Conservation (phyloP, 2,329 filamentous ascomycete species). For the Arthrobotrys sinensis region DNA sequence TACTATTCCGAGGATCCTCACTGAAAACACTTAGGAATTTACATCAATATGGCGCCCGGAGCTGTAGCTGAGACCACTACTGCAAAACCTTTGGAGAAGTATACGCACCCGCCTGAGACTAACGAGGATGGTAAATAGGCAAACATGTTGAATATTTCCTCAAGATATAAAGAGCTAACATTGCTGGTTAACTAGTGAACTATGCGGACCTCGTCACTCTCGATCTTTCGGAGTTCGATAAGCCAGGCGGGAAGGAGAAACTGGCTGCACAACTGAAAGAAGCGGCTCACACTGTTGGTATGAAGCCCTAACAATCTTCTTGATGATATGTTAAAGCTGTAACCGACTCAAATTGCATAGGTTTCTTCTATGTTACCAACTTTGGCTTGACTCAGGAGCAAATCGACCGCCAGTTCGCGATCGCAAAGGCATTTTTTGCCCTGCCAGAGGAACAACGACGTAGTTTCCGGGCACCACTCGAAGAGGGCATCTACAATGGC, state of each 20-base stretch:
- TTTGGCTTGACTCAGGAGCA: constrained; percentile 75
- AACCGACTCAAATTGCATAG: constrained; percentile 63
- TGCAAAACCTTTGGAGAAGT: constrained; percentile 67
- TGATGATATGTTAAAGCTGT: no score
- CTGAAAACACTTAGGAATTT: neutral
- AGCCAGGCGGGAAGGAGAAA: constrained; percentile 72
- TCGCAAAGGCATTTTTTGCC: constrained; percentile 74
- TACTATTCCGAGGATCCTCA: no score
- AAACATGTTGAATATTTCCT: neutral
- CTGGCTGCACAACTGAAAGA: constrained; percentile 73
- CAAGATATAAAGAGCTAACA: neutral
- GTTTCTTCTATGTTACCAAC: constrained; percentile 77
- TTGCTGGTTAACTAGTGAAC: constrained; percentile 64
- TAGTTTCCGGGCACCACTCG: constrained; percentile 72
- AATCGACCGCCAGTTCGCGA: constrained; percentile 75
- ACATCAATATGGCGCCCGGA: constrained; percentile 12
- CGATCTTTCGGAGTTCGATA: constrained; percentile 72
- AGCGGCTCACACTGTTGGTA: constrained; percentile 70
- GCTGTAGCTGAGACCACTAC: constrained; percentile 4
- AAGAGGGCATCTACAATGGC: constrained; percentile 74
- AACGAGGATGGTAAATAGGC: constrained; percentile 67
- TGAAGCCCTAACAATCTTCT: neutral
- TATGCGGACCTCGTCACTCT: constrained; percentile 75
- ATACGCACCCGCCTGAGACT: constrained; percentile 70
- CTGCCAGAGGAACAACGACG: constrained; percentile 74